These are phyloP conservation scores for Polytrichum commune DNA, from an alignment of 225 moss, liverwort and hornwort species.

Conservation along the genomic window DNA sequence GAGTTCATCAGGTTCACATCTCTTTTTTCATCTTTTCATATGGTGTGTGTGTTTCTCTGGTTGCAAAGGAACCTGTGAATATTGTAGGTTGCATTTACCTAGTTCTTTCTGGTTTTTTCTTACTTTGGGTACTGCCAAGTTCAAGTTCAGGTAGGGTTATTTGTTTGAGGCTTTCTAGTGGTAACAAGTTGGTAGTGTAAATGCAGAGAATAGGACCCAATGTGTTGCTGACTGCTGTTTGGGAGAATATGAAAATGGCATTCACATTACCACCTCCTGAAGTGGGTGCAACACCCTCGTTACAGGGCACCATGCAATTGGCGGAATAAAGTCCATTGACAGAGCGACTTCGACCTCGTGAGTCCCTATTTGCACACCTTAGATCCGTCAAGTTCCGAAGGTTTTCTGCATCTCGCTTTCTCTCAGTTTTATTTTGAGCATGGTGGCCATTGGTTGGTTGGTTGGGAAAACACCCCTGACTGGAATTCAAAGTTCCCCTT, in stretches of 20 bases:
- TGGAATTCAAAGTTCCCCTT: neutral
- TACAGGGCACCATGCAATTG: slow-evolving; percentile 17
- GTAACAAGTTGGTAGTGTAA: slow-evolving; percentile 56
- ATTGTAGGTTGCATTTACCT: no score
- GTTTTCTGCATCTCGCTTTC: slow-evolving; percentile 52
- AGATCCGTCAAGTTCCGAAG: slow-evolving; percentile 23
- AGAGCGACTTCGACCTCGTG: slow-evolving; percentile 60
- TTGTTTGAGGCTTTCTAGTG: slow-evolving; percentile 10
- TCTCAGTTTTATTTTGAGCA: slow-evolving; percentile 31
- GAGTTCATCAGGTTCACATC: no score
- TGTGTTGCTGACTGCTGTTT: slow-evolving; percentile 48
- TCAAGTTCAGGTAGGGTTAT: no score
- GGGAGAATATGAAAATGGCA: slow-evolving; percentile 9
- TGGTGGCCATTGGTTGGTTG: slow-evolving; percentile 10
- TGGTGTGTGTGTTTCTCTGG: no score
- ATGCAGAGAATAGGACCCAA: slow-evolving; percentile 65
- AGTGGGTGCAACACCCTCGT: slow-evolving; percentile 38
- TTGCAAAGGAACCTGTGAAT: no score
- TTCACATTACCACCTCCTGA: slow-evolving; percentile 44
- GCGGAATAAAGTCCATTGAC: slow-evolving; percentile 39
- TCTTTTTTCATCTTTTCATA: no score
- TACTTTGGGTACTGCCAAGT: no score
- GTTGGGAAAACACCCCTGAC: slow-evolving; percentile 8
- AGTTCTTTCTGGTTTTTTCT: no score
- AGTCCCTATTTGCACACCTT: slow-evolving; percentile 58